Conservation (phyloP, 116 monocot genomes). For the Iris pallida region DNA sequence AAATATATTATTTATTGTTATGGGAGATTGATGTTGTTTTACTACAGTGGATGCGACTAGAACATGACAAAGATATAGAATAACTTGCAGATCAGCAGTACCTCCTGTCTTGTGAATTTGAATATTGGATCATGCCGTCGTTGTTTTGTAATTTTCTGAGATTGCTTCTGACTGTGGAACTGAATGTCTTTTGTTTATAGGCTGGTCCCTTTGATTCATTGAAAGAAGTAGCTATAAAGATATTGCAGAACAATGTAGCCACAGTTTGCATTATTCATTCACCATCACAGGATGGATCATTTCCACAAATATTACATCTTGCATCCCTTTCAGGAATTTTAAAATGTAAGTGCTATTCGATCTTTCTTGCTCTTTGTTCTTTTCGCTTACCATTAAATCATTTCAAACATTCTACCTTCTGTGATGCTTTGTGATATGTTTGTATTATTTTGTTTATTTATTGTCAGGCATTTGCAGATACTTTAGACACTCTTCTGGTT, state of each 20-base stretch:
- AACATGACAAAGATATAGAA: no score
- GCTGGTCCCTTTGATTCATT: slow-evolving; percentile 80
- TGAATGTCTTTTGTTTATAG: slow-evolving; percentile 29
- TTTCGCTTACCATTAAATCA: not conserved
- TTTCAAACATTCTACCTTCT: not conserved
- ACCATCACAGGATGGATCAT: slow-evolving; percentile 63
- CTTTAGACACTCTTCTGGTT: slow-evolving; percentile 70
- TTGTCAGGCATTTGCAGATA: slow-evolving; percentile 89
- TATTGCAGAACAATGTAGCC: slow-evolving; percentile 74
- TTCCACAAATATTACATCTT: slow-evolving; percentile 78
- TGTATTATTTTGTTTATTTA: not conserved
- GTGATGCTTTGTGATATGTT: not conserved
- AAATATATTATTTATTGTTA: no score
- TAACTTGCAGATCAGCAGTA: no score
- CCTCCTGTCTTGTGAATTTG: not conserved
- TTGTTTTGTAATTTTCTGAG: not conserved
- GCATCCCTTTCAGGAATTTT: slow-evolving; percentile 89
- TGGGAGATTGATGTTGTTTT: no score
- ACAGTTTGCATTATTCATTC: slow-evolving; percentile 78
- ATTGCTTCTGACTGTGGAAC: not conserved
- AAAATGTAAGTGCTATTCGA: slow-evolving; percentile 50
- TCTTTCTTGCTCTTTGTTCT: not conserved
- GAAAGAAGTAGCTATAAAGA: slow-evolving; percentile 74
- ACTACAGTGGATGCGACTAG: no score
- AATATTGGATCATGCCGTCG: not conserved